Conservation (phyloP, 306 rosid species). For the Erythrophleum fordii region DNA sequence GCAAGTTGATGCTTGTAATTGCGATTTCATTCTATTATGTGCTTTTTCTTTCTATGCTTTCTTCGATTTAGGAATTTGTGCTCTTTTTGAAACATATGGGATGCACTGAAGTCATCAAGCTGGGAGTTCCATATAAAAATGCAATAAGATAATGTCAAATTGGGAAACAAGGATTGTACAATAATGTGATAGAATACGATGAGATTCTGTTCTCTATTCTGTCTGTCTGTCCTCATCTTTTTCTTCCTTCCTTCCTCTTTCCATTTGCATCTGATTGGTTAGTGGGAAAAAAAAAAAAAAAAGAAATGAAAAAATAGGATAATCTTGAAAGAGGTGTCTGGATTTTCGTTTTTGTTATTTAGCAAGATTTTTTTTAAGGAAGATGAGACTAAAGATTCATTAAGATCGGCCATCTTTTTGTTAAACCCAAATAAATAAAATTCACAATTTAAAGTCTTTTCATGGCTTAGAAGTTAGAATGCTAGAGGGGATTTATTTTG, state of each 20-base stretch:
- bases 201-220: slow-evolving; percentile 41
- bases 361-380: slow-evolving; percentile 23
- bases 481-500: neutral
- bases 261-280: slow-evolving; percentile 32
- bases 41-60: too few species aligned
- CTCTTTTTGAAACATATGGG: slow-evolving; percentile 26
- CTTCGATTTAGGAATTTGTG: slow-evolving; percentile 31
- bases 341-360: slow-evolving; percentile 25
- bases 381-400: neutral
- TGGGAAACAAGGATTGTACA: neutral
- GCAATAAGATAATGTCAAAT: slow-evolving; percentile 34
- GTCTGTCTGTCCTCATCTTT: neutral
- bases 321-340: neutral
- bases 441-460: neutral
- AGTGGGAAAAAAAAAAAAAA: slow-evolving; percentile 4
- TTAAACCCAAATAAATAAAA: too few species aligned
- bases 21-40: neutral
- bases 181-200: slow-evolving; percentile 15
- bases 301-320: too few species aligned
- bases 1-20: neutral
- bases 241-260: neutral
- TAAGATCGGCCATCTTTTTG: too few species aligned
- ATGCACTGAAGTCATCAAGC: slow-evolving; percentile 41
- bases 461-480: neutral
- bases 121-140: slow-evolving; percentile 26